These are phyloP conservation scores for Xylona heveae DNA, from an alignment of 495 filamentous ascomycete genomes.

Conservation along the genomic window DNA sequence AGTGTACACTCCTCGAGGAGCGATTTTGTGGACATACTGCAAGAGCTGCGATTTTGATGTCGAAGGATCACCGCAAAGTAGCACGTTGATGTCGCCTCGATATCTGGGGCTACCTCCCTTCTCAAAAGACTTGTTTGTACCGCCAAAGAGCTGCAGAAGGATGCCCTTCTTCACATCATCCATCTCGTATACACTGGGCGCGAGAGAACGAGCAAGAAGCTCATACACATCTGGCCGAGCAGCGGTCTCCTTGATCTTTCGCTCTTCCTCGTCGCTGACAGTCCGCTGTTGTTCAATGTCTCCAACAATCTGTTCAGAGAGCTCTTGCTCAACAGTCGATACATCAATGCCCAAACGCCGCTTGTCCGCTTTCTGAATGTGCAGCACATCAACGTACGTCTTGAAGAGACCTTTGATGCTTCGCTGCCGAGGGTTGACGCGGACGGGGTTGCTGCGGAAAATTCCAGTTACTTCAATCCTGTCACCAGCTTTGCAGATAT, in stretches of 20 bases:
- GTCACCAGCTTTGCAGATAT: slow-evolving; percentile 95
- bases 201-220: slow-evolving; percentile 73
- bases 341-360: slow-evolving; percentile 80
- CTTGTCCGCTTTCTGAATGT: slow-evolving; percentile 92
- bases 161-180: slow-evolving; percentile 99
- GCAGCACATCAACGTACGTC: slow-evolving; percentile 87
- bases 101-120: slow-evolving; percentile 92
- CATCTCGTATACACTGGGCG: slow-evolving; percentile 92
- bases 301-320: slow-evolving; percentile 50
- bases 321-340: slow-evolving; percentile 71
- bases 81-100: slow-evolving; percentile 89
- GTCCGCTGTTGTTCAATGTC: slow-evolving; percentile 66
- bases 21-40: slow-evolving; percentile 91
- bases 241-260: slow-evolving; percentile 67
- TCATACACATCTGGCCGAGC: slow-evolving; percentile 80
- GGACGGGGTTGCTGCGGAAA: slow-evolving; percentile 83
- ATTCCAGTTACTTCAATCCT: slow-evolving; percentile 91
- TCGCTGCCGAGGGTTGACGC: slow-evolving; percentile 84
- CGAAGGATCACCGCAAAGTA: slow-evolving; percentile 91
- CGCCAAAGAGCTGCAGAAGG: slow-evolving; percentile 85
- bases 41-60: slow-evolving; percentile 91
- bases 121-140: slow-evolving; percentile 96
- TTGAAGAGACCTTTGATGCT: slow-evolving; percentile 91
- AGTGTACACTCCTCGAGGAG: slow-evolving; percentile 90
- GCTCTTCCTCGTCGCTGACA: slow-evolving; percentile 74